Evolutionary conservation across 2,329 filamentous ascomycete species (phyloP), one percentile per base, ranked within the genome.

Genomic region (Parafenestella ontariensis): DNA sequence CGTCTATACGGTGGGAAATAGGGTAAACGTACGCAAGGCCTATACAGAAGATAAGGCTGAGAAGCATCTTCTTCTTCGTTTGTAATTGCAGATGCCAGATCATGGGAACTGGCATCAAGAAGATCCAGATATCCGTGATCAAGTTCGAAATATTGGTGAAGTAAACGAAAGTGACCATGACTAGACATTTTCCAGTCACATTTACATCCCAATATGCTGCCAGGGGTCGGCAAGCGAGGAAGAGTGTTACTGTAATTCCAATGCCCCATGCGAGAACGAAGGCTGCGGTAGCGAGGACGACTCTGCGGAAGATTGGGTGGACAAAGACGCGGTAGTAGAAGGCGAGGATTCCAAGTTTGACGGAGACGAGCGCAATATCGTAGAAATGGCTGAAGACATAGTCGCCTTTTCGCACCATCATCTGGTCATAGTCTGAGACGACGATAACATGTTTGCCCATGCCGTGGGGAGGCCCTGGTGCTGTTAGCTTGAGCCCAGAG

Each of bases 351-450:
- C 68, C 65, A 15, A 73, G 62, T 52, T 72, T 72, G 42, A 72
- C 71, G 23, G 45, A 59, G 18, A 68, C 68, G 26, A 73, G 63
- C 2, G 70, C 70, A 17, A 72, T 46, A 52, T 73, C 70, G 56
- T 73, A 73, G 57, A 72, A 72, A 33, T 73, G 70, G 41, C 68
- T 71, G 58, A 73, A 72, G 39, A 73, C 60, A 51, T 70, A 73
- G 56, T 73, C 70, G 45, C 69, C 70, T 58, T 70, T 66, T 34
- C 70, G 68, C n/a, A 73, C 66, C 61, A 68, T 72, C 49, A 60
- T 68, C 40, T 62, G 50, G 41, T 71, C 62, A 24, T 71, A 53
- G 9, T 58, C 54, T 17, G 63, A 62, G 6, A 71, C 68, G 18
- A 62, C 65, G 26, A 61, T 69, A 31, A 73, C 69, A 58, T 73